Conservation (phyloP, 352 stramenopile genomes). For the Phytophthora quininea region DNA sequence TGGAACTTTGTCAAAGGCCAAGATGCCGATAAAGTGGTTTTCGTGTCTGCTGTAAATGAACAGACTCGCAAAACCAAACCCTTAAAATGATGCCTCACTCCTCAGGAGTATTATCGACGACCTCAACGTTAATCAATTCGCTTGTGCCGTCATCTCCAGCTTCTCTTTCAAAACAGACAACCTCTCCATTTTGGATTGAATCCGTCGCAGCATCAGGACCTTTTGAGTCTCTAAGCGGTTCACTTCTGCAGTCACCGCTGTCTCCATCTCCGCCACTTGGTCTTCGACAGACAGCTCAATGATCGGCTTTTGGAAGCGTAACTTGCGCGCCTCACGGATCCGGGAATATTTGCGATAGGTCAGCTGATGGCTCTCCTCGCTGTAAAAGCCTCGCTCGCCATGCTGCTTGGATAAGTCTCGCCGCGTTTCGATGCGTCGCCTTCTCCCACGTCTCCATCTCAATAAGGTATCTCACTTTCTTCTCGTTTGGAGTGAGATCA, state of each 20-base stretch:
- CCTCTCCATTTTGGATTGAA: slow-evolving; percentile 43
- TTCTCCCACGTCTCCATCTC: slow-evolving; percentile 66
- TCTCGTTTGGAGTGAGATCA: slow-evolving; percentile 64
- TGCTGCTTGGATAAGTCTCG: slow-evolving; percentile 49
- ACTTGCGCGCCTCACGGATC: slow-evolving; percentile 33
- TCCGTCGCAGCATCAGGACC: slow-evolving; percentile 39
- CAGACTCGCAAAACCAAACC: no score
- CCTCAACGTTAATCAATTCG: neutral
- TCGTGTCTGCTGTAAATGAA: no score
- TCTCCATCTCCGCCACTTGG: slow-evolving; percentile 53
- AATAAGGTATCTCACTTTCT: slow-evolving; percentile 73
- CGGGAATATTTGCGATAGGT: slow-evolving; percentile 29
- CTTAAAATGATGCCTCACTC: no score
- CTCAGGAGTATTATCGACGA: neutral
- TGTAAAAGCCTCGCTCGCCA: slow-evolving; percentile 37
- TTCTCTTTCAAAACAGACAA: slow-evolving; percentile 18
- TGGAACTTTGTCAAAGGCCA: no score
- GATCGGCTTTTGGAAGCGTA: slow-evolving; percentile 39
- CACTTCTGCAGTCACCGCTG: slow-evolving; percentile 38
- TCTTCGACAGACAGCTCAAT: slow-evolving; percentile 50
- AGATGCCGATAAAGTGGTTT: no score
- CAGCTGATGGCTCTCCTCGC: neutral
- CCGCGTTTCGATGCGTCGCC: slow-evolving; percentile 44
- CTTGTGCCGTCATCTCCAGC: slow-evolving; percentile 6
- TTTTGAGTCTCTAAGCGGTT: slow-evolving; percentile 45